Conservation (phyloP, 192 early-diverging fungal species). For the Coemansia javaensis region DNA sequence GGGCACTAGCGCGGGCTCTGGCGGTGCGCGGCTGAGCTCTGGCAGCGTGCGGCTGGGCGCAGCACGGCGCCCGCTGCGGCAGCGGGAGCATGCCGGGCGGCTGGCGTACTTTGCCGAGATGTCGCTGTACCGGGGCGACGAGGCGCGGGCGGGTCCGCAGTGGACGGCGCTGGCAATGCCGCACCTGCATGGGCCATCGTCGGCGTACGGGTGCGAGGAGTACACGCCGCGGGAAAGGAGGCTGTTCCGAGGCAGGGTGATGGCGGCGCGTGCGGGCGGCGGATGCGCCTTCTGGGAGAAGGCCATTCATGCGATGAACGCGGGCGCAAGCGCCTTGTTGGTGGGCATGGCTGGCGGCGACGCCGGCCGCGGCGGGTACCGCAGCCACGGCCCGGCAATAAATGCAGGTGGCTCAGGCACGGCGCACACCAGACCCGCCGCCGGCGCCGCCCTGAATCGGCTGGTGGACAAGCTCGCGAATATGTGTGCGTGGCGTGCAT, state of each 20-base stretch:
- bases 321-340: conserved; percentile 36
- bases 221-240: conserved; percentile 31
- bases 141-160: conserved; percentile 14
- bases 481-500: conserved; percentile 12
- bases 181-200: conserved; percentile 19
- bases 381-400: conserved; percentile 5
- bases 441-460: neutral
- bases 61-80: conserved; percentile 1
- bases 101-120: conserved; percentile 35
- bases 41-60: too few species aligned
- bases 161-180: conserved; percentile 27
- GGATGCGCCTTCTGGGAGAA: conserved; percentile 36
- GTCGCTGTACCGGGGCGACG: conserved; percentile 22
- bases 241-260: conserved; percentile 20
- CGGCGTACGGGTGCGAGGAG: conserved; percentile 36
- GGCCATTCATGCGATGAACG: conserved; percentile 39
- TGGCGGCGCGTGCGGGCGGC: conserved; percentile 27
- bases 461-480: conserved; percentile 12
- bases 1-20: neutral
- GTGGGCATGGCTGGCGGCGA: conserved; percentile 5
- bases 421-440: neutral
- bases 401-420: neutral
- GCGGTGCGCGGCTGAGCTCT: neutral
- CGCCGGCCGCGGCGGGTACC: neutral
- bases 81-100: conserved; percentile 25